phyloP scores from a whole-genome alignment of 108 stramenopile genomes.

The Fistulifera solaris region DNA sequence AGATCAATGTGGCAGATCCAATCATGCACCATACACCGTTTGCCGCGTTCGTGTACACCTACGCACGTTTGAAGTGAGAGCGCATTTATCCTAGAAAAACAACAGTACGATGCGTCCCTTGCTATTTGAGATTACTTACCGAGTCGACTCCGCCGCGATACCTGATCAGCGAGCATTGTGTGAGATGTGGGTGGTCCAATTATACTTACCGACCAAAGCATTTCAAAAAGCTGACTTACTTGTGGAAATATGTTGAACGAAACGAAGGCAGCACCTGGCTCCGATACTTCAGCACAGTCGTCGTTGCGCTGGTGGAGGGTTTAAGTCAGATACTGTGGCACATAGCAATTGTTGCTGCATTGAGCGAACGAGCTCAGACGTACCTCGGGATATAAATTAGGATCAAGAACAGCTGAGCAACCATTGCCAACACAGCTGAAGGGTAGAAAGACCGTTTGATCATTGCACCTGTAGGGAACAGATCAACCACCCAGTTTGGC shows the following conservation, averaged over 20 bases:
- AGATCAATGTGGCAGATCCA: slow-evolving; percentile 10
- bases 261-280: slow-evolving; percentile 3
- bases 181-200: slow-evolving; percentile 1
- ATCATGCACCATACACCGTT: slow-evolving; percentile 20
- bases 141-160: slow-evolving; percentile 4
- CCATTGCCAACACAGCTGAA: slow-evolving; percentile 12
- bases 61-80: no score
- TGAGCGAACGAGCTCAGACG: neutral
- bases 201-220: slow-evolving; percentile 4
- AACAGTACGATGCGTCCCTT: neutral
- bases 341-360: no score
- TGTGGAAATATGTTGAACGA: slow-evolving; percentile 7
- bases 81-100: no score
- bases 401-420: slow-evolving; percentile 9
- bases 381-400: slow-evolving; percentile 25
- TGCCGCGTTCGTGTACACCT: slow-evolving; percentile 22
- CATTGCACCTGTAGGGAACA: slow-evolving; percentile 18
- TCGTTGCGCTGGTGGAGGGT: neutral
- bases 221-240: slow-evolving; percentile 1
- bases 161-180: slow-evolving; percentile 1
- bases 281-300: slow-evolving; percentile 2
- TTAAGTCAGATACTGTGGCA: no score
- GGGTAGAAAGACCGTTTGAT: slow-evolving; percentile 12
- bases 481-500: slow-evolving; percentile 20
- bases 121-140: slow-evolving; percentile 7